A percentile compares a stretch with the other conserved stretches of the same genome.
Conservation (phyloP, 371 early-diverging fungal genomes). For the Saksenaea vasiformis region DNA sequence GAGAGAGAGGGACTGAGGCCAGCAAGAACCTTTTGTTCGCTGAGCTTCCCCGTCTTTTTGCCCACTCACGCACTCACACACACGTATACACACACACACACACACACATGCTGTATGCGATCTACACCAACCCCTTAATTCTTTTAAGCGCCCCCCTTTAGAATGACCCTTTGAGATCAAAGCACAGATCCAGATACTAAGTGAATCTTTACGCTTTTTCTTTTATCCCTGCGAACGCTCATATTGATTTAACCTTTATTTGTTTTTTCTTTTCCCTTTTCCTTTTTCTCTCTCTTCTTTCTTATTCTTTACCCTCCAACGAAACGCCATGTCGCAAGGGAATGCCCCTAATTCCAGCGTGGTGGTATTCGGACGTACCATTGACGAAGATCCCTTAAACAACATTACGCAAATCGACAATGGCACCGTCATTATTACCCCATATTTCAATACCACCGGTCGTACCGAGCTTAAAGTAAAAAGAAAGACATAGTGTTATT, state of each 20-base stretch:
- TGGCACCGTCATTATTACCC: constrained; percentile 40
- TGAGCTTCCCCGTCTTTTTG: no score
- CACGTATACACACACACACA: no score
- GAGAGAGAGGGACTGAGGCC: no score
- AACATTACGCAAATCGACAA: constrained; percentile 42
- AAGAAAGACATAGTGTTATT: not conserved
- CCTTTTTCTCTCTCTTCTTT: not conserved
- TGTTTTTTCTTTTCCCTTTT: constrained; percentile 10
- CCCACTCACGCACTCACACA: no score
- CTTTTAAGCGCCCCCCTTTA: not conserved
- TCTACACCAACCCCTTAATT: constrained; percentile 2
- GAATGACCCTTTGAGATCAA: not conserved
- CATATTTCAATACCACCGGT: constrained; percentile 38
- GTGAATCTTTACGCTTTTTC: constrained; percentile 10
- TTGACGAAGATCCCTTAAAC: constrained; percentile 33
- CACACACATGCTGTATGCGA: not conserved
- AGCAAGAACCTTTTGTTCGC: no score
- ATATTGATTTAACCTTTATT: constrained; percentile 7
- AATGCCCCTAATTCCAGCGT: constrained; percentile 6
- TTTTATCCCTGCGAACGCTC: constrained; percentile 1
- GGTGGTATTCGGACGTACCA: constrained; percentile 33
- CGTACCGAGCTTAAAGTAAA: constrained; percentile 41
- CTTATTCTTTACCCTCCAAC: not conserved
- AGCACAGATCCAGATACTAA: not conserved
- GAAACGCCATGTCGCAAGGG: not conserved